Percentiles rank a stretch among this genome's conserved stretches.
These are phyloP conservation scores for Noccaea caerulescens DNA, from an alignment of 345 rosid species.

Conservation along the genomic window DNA sequence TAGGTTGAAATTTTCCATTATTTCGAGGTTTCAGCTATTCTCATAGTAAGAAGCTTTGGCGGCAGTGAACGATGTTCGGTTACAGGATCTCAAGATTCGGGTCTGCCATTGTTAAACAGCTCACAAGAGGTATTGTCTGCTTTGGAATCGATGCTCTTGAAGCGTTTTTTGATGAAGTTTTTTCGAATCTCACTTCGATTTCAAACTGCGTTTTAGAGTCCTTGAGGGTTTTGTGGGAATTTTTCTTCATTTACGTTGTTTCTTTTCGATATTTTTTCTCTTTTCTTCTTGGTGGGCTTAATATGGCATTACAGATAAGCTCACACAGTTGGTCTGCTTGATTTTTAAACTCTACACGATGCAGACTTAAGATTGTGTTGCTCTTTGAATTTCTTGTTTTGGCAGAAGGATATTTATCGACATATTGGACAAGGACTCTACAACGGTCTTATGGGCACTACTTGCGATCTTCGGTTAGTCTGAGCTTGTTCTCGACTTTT, in stretches of 20 bases:
- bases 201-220: neutral
- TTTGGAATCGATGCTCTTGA: neutral
- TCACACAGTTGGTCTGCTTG: constrained; percentile 13
- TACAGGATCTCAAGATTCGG: constrained; percentile 55
- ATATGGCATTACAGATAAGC: constrained; percentile 7
- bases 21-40: constrained; percentile 26
- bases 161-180: constrained; percentile 7
- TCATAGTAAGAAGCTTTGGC: constrained; percentile 16
- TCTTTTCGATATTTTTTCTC: neutral
- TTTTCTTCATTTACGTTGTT: neutral
- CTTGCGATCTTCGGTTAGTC: constrained; percentile 56
- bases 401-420: constrained; percentile 48
- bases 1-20: constrained; percentile 23
- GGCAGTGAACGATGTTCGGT: constrained; percentile 47
- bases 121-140: constrained; percentile 54
- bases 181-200: neutral
- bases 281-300: neutral
- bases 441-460: constrained; percentile 38
- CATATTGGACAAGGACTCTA: constrained; percentile 26
- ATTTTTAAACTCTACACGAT: neutral
- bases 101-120: constrained; percentile 48
- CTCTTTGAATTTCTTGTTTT: constrained; percentile 29
- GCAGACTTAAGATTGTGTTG: constrained; percentile 17
- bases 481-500: constrained; percentile 16
- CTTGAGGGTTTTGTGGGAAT: neutral